Conservation (phyloP, 257 asterid genomes). For the Thymus quinquecostatus region DNA sequence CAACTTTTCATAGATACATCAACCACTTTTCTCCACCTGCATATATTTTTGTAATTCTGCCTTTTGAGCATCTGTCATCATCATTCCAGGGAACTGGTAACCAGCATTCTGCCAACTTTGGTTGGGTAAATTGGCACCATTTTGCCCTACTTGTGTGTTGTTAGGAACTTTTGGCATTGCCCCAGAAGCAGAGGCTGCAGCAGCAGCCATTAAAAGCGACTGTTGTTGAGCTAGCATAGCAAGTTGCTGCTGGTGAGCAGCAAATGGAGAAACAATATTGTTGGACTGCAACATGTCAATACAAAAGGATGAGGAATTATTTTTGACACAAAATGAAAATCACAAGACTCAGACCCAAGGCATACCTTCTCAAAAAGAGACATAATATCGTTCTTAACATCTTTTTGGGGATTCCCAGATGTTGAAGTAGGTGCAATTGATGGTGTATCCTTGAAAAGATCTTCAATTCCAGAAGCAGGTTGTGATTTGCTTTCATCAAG, state of each 20-base stretch:
- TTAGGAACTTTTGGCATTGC: constrained; percentile 54
- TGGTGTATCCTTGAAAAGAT: constrained; percentile 72
- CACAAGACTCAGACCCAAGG: constrained; percentile 18
- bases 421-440: constrained; percentile 53
- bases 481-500: constrained; percentile 50
- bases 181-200: constrained; percentile 70
- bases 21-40: constrained; percentile 59
- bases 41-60: constrained; percentile 53
- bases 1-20: constrained; percentile 18
- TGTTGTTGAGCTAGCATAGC: constrained; percentile 91
- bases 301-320: neutral
- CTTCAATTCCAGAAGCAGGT: constrained; percentile 73
- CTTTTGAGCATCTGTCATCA: constrained; percentile 64
- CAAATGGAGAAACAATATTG: constrained; percentile 57
- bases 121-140: constrained; percentile 53
- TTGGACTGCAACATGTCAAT: constrained; percentile 45
- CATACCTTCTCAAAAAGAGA: constrained; percentile 96
- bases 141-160: constrained; percentile 55
- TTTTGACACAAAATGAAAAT: neutral
- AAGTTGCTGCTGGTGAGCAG: constrained; percentile 82
- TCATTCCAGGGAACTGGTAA: constrained; percentile 73
- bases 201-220: constrained; percentile 74
- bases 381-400: constrained; percentile 88
- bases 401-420: constrained; percentile 65
- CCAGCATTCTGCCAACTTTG: constrained; percentile 78